Percentiles rank a stretch among this genome's conserved stretches.
These are phyloP conservation scores for Pythium biforme DNA, from an alignment of 352 stramenopile genomes.

Conservation along the genomic window DNA sequence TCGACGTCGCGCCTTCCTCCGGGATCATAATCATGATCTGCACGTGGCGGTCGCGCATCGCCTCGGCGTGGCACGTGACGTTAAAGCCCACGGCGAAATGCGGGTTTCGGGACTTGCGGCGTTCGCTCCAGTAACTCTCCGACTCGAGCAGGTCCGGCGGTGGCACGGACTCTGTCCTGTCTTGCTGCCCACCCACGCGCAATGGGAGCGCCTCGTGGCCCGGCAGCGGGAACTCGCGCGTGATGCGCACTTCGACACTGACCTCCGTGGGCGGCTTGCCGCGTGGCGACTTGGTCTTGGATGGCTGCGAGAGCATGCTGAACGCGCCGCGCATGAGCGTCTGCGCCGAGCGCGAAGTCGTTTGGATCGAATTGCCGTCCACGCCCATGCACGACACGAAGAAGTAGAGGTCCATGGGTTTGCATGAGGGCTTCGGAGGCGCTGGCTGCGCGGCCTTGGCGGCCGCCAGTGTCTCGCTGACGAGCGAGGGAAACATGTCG, in stretches of 20 bases:
- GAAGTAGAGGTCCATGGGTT: constrained; percentile 48
- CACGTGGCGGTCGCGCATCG: constrained; percentile 60
- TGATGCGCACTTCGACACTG: constrained; percentile 64
- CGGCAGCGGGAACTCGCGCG: constrained; percentile 44
- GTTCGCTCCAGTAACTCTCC: constrained; percentile 75
- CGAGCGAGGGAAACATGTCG: constrained; percentile 5
- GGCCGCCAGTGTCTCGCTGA: constrained; percentile 3
- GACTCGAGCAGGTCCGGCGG: constrained; percentile 31
- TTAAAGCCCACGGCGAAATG: constrained; percentile 70
- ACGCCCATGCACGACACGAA: constrained; percentile 68
- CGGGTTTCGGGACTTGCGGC: constrained; percentile 56
- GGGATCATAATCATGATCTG: constrained; percentile 80
- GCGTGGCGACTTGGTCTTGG: constrained; percentile 44
- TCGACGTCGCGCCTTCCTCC: constrained; percentile 60
- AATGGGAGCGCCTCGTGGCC: constrained; percentile 14
- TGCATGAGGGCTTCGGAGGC: neutral
- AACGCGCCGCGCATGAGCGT: constrained; percentile 73
- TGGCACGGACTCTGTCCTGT: neutral
- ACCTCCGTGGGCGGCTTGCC: constrained; percentile 59
- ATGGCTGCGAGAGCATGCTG: constrained; percentile 58
- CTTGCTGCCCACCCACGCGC: no score
- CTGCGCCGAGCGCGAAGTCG: constrained; percentile 56
- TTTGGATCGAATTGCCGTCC: constrained; percentile 50
- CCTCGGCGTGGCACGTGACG: constrained; percentile 44
- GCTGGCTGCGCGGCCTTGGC: neutral